phyloP scores from a whole-genome alignment of 2,329 filamentous ascomycete species.

The Calonectria montana region DNA sequence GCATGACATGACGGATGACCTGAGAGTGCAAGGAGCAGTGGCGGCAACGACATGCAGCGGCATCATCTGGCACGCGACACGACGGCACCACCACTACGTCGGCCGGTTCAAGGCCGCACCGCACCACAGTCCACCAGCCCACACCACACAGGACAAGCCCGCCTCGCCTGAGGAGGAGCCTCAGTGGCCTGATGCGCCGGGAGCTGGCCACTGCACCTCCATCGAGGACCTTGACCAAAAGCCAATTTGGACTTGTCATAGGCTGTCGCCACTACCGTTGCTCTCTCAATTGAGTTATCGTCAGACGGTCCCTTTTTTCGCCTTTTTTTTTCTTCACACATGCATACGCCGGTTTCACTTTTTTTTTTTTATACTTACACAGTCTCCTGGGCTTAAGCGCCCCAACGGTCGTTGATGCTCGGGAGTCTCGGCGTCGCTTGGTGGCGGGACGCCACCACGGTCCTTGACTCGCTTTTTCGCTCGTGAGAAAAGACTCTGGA shows the following conservation, averaged over 20 bases:
- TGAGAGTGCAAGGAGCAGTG: constrained; percentile 19
- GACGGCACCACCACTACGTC: constrained; percentile 15
- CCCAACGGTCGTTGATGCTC: constrained; percentile 6
- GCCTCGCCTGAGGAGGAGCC: constrained; percentile 27
- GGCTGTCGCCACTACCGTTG: constrained; percentile 6
- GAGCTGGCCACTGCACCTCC: constrained; percentile 11
- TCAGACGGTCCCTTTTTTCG: not conserved
- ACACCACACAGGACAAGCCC: constrained; percentile 10
- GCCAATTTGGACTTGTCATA: constrained; percentile 19
- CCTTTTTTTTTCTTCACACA: not conserved
- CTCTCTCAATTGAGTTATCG: not conserved
- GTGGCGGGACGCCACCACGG: constrained; percentile 14
- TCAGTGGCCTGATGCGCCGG: constrained; percentile 38
- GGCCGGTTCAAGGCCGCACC: constrained; percentile 2
- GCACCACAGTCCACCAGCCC: constrained; percentile 15
- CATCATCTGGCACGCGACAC: constrained; percentile 39
- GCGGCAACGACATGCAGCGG: constrained; percentile 25
- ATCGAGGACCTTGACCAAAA: constrained; percentile 8
- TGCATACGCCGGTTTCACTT: not conserved
- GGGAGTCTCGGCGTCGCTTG: constrained; percentile 9
- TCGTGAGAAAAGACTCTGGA: constrained; percentile 36
- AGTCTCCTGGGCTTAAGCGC: constrained; percentile 21
- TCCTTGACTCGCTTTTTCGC: constrained; percentile 40
- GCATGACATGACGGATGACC: constrained; percentile 26
- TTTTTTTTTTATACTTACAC: constrained; percentile 33